phyloP scores from a whole-genome alignment of 257 asterid genomes.

The Nicotiana tabacum region DNA sequence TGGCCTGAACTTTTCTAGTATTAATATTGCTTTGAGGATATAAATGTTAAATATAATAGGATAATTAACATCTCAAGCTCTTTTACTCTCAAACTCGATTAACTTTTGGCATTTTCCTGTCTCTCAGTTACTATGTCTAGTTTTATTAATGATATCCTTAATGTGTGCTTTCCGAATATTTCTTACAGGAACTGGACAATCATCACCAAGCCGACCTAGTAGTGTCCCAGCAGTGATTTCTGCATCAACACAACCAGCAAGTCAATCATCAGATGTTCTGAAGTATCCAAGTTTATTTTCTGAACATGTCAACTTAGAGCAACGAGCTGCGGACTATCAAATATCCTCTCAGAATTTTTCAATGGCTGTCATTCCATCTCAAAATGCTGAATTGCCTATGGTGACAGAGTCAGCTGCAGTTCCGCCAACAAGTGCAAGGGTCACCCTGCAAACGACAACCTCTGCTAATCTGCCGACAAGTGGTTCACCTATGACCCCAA shows the following conservation, averaged over 20 bases:
- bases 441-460: neutral
- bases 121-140: conserved; percentile 16
- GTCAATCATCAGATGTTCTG: neutral
- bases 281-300: neutral
- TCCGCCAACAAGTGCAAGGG: neutral
- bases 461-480: neutral
- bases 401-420: neutral
- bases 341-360: neutral
- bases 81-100: neutral
- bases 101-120: neutral
- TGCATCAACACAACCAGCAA: neutral
- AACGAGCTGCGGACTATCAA: neutral
- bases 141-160: conserved; percentile 15
- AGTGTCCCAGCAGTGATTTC: neutral
- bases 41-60: neutral
- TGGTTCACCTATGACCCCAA: neutral
- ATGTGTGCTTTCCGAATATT: neutral
- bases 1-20: neutral
- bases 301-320: neutral
- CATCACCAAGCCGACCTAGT: neutral
- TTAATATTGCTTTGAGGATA: neutral
- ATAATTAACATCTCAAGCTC: neutral
- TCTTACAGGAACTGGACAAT: neutral
- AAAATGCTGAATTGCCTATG: neutral
- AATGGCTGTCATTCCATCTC: neutral